Conservation (phyloP, 164 flowering plant genomes). For the Protea cynaroides region DNA sequence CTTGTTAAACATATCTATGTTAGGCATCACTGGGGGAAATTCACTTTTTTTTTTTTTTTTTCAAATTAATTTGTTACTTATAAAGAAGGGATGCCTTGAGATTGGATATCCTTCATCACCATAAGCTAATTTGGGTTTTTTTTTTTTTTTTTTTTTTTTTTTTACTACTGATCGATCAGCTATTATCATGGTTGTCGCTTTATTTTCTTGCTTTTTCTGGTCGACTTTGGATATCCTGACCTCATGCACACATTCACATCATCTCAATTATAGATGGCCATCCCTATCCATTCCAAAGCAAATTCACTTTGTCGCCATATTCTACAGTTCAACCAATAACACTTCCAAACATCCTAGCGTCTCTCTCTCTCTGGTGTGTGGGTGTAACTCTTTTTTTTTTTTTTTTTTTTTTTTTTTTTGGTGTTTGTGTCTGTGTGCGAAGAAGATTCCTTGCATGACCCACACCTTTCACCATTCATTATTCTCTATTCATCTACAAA, state of each 20-base stretch:
- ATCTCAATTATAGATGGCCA: slow-evolving; percentile 21
- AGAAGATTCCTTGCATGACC: slow-evolving; percentile 70
- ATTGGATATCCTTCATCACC: slow-evolving; percentile 24
- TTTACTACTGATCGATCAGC: background rate
- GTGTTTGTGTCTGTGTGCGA: no score
- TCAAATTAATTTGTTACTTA: slow-evolving; percentile 15
- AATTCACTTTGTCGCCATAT: slow-evolving; percentile 39
- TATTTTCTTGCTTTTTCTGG: slow-evolving; percentile 19
- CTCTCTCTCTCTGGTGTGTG: background rate
- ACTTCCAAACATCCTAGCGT: slow-evolving; percentile 6
- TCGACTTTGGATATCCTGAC: slow-evolving; percentile 43
- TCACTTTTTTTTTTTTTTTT: no score
- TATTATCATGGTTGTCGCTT: background rate
- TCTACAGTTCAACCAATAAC: slow-evolving; percentile 5
- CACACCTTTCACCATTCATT: slow-evolving; percentile 50
- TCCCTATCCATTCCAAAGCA: slow-evolving; percentile 34
- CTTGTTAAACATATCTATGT: no score
- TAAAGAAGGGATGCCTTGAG: slow-evolving; percentile 26
- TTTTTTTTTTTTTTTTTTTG: no score
- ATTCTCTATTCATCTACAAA: slow-evolving; percentile 43
- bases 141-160: slow-evolving; percentile 20
- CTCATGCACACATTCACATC: slow-evolving; percentile 5
- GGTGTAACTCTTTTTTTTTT: background rate
- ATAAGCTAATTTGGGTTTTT: slow-evolving; percentile 30
- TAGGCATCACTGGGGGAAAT: no score